These are phyloP conservation scores for Globisporangium sylvaticum DNA, from an alignment of 352 stramenopile species.

Conservation along the genomic window DNA sequence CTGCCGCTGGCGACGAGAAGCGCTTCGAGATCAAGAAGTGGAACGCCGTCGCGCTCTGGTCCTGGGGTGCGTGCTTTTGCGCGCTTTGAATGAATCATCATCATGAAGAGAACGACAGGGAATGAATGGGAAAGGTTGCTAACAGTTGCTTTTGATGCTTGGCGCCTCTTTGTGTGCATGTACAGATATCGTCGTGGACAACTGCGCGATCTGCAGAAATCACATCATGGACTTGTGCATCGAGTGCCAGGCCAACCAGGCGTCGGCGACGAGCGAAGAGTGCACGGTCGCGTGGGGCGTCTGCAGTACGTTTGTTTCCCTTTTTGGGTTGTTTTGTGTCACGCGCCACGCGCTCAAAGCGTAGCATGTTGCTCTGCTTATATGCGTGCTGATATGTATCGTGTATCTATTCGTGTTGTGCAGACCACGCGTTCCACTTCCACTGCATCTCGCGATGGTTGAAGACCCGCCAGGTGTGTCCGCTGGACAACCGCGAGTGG, in stretches of 20 bases:
- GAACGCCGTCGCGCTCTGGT: conserved; percentile 99
- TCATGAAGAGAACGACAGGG: neutral
- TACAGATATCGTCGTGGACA: conserved; percentile 85
- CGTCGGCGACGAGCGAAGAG: conserved; percentile 83
- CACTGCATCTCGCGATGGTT: conserved; percentile 99
- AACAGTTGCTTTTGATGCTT: conserved; percentile 7
- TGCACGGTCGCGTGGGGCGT: conserved; percentile 86
- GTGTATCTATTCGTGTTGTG: too few relatives aligned
- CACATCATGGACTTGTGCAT: conserved; percentile 99
- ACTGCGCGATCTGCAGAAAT: conserved; percentile 98
- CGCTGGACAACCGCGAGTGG: conserved; percentile 99
- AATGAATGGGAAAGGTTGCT: neutral
- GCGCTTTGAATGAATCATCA: neutral
- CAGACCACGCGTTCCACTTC: conserved; percentile 99
- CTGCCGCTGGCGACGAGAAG: conserved; percentile 48
- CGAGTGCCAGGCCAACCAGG: conserved; percentile 96
- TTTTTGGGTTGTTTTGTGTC: conserved; percentile 13
- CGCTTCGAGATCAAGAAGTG: conserved; percentile 99
- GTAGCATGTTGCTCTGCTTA: too few relatives aligned
- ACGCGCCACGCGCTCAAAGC: too few relatives aligned
- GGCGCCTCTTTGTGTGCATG: conserved; percentile 4
- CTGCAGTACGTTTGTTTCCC: conserved; percentile 64
- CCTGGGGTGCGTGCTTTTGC: conserved; percentile 81
- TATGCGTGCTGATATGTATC: too few relatives aligned
- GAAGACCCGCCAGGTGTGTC: conserved; percentile 98